Conservation (phyloP, 306 rosid species). For the Crotalaria pallida region DNA sequence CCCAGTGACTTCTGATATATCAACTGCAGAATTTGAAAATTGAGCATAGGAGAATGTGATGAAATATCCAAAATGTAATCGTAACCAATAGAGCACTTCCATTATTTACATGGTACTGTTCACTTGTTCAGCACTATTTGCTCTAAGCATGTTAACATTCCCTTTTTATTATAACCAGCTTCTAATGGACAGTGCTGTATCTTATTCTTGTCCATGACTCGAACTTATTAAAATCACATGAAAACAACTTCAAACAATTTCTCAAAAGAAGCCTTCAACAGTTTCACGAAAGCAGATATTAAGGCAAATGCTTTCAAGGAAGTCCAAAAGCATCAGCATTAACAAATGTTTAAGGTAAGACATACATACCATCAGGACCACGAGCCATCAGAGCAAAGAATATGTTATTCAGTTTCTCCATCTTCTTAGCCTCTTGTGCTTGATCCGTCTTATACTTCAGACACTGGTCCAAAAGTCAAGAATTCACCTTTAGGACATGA, state of each 20-base stretch:
- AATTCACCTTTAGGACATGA: constrained; percentile 2
- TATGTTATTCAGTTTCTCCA: constrained; percentile 81
- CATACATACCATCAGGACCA: constrained; percentile 80
- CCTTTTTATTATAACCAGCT: not conserved
- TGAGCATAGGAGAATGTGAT: not conserved
- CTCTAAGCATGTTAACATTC: not conserved
- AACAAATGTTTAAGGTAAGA: not conserved
- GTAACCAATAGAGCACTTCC: not conserved
- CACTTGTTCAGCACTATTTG: not conserved
- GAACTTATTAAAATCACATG: not conserved
- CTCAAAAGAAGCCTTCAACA: not conserved
- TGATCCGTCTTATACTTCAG: constrained; percentile 86
- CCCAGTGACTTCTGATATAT: constrained; percentile 67
- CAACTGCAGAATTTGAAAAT: constrained; percentile 51
- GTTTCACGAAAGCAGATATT: not conserved
- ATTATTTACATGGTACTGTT: not conserved
- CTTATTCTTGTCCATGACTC: not conserved
- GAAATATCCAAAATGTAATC: not conserved
- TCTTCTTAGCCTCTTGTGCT: constrained; percentile 85
- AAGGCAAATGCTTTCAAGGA: not conserved
- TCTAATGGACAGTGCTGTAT: not conserved
- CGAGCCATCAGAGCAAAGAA: constrained; percentile 91
- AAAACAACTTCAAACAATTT: not conserved
- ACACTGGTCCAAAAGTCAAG: constrained; percentile 42
- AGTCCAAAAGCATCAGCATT: not conserved